Base-by-base conservation (phyloP, 2,329 filamentous ascomycete genomes). In the Exophiala viscosa region DNA sequence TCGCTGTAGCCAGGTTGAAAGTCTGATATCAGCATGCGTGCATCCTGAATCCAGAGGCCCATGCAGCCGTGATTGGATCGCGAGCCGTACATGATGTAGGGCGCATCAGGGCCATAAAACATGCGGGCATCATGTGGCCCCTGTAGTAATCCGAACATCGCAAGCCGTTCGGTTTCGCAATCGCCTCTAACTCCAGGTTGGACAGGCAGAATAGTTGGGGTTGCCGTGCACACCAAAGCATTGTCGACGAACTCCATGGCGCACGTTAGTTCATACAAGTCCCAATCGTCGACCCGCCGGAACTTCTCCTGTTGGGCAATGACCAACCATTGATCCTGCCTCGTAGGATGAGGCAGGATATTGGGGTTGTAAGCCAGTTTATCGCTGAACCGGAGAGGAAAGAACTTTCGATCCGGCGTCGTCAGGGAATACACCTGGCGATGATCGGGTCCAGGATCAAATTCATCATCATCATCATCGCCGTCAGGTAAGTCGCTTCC, bases 121-220 rank as follows among this genome's bases (percentile, higher is more conserved):
- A 81, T 75, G 4, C 81, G 73, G 1, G 79, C 80, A 60, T 84
- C 82, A 58, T 81, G 80, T 0, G 81, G 80, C 0, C 82, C 82
- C 14, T 73, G 62, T 50, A 40, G 40, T n/a, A 54, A 49, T 10
- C 45, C 43, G 17, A 51, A 35, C 31, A 41, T 47, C 28, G 73
- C 65, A 5, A 77, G 23, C 23, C 8, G 55, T 1, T 77, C 69
- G 1, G 71, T 74, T 7, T 68, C 59, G 60, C 79, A 82, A 77
- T 72, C 10, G 17, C 13, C 18, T 14, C 35, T n/a, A 23, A 28
- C 23, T 28, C 10, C 3, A 13, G 17, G n/a, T 15, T 70, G 65
- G 44, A 82, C 73, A 17, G 52, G 47, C 18, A 55, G 10, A n/a
- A 39, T 18, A 3, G 41, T 23, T 17, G 52, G 33, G 18, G 41